Evolutionary conservation across 441 rosid species (phyloP).

Genomic region (Populus hybrid): DNA sequence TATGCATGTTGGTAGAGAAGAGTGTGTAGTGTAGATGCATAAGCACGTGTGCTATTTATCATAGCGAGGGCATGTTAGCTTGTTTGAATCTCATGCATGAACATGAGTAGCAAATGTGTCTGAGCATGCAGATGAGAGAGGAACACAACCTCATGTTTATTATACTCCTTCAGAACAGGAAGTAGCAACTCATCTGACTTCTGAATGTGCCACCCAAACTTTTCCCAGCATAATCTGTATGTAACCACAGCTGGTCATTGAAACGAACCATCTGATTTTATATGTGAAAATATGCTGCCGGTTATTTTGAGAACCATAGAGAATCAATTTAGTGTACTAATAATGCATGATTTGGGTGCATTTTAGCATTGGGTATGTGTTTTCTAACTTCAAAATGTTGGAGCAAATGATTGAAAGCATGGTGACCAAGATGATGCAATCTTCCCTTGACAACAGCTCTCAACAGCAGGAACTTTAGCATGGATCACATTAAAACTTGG

Average conservation of each 20-base stretch:
- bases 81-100: not conserved
- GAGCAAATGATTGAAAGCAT: no score
- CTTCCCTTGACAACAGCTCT: not conserved
- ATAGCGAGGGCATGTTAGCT: not conserved
- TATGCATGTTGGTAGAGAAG: not conserved
- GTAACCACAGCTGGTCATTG: constrained; percentile 10
- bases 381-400: no score
- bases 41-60: not conserved
- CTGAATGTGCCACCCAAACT: constrained; percentile 81
- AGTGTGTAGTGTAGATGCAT: not conserved
- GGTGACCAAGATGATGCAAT: not conserved
- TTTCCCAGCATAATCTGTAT: constrained; percentile 94
- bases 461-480: not conserved
- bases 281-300: constrained; percentile 8
- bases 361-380: no score
- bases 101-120: not conserved
- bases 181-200: constrained; percentile 81
- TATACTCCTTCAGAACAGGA: constrained; percentile 89
- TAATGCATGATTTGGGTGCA: no score
- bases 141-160: constrained; percentile 75
- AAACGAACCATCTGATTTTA: not conserved
- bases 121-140: not conserved
- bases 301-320: no score
- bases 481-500: not conserved
- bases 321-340: no score